Evolutionary conservation across 192 early-diverging fungal species (phyloP), one percentile per base, ranked within the genome.

Genomic region (Dimargaris xerosporica): DNA sequence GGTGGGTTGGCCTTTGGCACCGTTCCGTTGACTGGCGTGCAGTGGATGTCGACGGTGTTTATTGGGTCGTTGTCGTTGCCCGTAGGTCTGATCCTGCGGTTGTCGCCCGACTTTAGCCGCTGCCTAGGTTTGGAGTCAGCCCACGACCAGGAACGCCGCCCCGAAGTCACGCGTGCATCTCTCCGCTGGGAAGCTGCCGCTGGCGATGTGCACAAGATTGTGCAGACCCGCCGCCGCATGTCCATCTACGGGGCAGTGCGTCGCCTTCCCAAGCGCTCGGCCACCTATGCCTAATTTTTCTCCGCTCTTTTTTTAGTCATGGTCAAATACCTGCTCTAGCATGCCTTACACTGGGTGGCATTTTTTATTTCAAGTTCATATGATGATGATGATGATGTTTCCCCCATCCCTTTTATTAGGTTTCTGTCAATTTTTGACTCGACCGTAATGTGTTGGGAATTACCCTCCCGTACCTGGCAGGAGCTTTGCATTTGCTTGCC

Each of bases 1-100:
- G 94, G 91, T 47, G 85, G 88, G 25, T 69, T 75, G 7, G 93
- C 88, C 0, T 98, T 99, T 76, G 81, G 87, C 61, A 85, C 86
- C 2, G 74, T 71, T 6, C 75, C 67, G 12, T 72, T 96, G 28
- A 69, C 74, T 58, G 87, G 79, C 15, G 71, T 70, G 26, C 81
- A 89, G 53, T 99, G 96, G 96, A 73, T 71, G 19, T 83, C 96
- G 48, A 91, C 85, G 30, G 65, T 99, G 41, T 71, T 79, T 5
- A 61, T 90, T 60, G 96, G 95, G 39, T 55, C 85, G 30, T 66
- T 91, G 2, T 85, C 91, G 6, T 65, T 99, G 16, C 88, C 89
- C 1, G 71, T 98, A 29, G 96, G 47, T 23, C 65, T 84, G 21
- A 34, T 88, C 39, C 78, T 96, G 62, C 82, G 93, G 63, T 66